Evolutionary conservation across 139 green algal genomes (phyloP).

Genomic region (Eudorina sp.): DNA sequence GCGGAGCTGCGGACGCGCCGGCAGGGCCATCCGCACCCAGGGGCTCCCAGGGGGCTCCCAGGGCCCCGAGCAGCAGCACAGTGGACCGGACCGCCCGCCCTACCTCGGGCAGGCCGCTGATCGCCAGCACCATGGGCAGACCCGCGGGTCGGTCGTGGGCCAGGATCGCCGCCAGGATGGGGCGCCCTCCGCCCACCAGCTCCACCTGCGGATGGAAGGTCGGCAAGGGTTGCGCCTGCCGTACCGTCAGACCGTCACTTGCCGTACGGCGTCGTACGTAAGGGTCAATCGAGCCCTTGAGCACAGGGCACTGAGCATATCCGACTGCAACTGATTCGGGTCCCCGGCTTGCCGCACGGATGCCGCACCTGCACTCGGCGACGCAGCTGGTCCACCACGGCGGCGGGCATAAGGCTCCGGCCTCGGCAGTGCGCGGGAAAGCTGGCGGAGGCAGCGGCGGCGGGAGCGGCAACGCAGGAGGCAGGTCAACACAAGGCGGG

Average conservation of each 20-base stretch:
- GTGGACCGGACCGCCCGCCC: too few relatives aligned
- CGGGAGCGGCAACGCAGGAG: background rate
- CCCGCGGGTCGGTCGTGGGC: conserved; percentile 71
- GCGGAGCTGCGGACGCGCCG: too few relatives aligned
- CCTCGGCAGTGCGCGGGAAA: conserved; percentile 36
- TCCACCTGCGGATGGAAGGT: conserved; percentile 35
- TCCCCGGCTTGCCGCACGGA: too few relatives aligned
- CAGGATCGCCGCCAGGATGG: conserved; percentile 72
- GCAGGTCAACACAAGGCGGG: background rate
- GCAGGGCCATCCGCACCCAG: too few relatives aligned
- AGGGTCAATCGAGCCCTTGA: too few relatives aligned
- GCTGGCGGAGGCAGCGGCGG: background rate
- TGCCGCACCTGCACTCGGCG: background rate
- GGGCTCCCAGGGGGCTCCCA: too few relatives aligned
- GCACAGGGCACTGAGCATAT: too few relatives aligned
- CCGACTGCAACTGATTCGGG: too few relatives aligned
- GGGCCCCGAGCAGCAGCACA: too few relatives aligned
- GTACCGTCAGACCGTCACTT: too few relatives aligned
- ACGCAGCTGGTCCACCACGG: conserved; percentile 49
- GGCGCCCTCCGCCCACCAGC: conserved; percentile 59
- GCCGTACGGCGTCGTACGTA: too few relatives aligned
- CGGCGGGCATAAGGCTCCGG: background rate
- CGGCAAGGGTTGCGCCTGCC: too few relatives aligned
- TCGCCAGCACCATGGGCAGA: conserved; percentile 66
- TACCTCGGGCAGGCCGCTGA: conserved; percentile 46